Conservation (phyloP, 1,284 basidiomycete genomes). For the Rhodotorula mucilaginosa region DNA sequence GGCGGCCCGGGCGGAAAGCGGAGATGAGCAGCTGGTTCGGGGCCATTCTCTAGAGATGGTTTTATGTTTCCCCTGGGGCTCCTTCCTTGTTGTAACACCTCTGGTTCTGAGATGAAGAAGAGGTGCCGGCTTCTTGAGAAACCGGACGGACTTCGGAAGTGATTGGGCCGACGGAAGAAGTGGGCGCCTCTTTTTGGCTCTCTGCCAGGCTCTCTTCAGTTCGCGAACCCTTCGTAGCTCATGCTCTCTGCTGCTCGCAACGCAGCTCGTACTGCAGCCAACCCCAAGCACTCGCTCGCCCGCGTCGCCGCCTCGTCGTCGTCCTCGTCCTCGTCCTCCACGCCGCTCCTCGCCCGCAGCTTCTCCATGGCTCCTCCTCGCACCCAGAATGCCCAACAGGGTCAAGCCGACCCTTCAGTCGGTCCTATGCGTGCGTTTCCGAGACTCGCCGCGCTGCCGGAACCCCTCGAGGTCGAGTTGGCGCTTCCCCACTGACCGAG, state of each 20-base stretch:
- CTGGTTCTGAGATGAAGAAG: background rate
- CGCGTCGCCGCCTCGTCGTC: slow-evolving; percentile 5
- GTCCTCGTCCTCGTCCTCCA: background rate
- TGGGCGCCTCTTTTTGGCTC: background rate
- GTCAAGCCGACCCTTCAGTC: slow-evolving; percentile 8
- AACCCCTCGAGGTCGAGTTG: background rate
- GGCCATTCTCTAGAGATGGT: background rate
- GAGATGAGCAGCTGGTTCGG: background rate
- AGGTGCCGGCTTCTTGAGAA: background rate
- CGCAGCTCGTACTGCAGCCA: background rate
- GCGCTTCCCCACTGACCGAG: slow-evolving; percentile 4
- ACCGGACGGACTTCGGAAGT: background rate
- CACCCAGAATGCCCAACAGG: slow-evolving; percentile 1
- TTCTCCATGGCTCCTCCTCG: slow-evolving; percentile 2
- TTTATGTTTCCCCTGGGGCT: background rate
- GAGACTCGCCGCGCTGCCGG: background rate
- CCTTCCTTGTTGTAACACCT: background rate
- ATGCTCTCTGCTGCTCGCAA: slow-evolving; percentile 4
- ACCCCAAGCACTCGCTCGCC: background rate
- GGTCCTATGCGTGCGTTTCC: slow-evolving; percentile 22
- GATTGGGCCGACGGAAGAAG: too few relatives aligned
- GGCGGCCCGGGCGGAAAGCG: slow-evolving; percentile 2
- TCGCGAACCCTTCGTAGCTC: background rate
- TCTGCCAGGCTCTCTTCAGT: background rate
- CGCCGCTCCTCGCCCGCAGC: slow-evolving; percentile 3